A percentile compares a stretch with the other conserved stretches of the same genome.
These are phyloP conservation scores for Salix exigua DNA, from an alignment of 345 rosid genomes.

Conservation along the genomic window DNA sequence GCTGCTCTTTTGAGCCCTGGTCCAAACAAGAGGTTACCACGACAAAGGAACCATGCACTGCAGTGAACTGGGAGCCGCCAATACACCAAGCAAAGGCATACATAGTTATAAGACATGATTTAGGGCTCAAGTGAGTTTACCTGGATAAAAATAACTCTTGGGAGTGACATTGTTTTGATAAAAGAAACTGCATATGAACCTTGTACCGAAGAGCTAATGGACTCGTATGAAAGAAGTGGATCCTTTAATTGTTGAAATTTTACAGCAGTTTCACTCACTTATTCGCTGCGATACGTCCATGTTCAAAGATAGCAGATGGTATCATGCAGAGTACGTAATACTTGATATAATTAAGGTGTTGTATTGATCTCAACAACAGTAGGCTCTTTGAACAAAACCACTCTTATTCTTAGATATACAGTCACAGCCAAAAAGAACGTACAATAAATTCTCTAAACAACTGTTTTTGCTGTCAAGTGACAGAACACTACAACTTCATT, in stretches of 20 bases:
- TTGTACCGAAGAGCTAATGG: too few species aligned
- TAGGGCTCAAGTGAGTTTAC: too few species aligned
- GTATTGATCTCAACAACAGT: background rate
- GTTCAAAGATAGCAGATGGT: background rate
- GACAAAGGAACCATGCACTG: background rate
- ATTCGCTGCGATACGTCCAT: too few species aligned
- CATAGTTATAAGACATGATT: too few species aligned
- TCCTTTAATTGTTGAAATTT: background rate
- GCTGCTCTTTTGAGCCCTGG: background rate
- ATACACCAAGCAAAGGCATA: background rate
- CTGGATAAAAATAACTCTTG: too few species aligned
- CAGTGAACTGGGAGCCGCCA: background rate
- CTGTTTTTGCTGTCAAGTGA: slow-evolving; percentile 4
- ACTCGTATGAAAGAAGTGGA: too few species aligned
- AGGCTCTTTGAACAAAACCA: background rate
- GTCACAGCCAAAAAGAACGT: background rate
- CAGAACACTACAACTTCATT: slow-evolving; percentile 9
- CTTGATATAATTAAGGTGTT: background rate
- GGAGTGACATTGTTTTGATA: too few species aligned
- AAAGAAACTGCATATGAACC: background rate
- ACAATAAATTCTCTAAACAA: background rate
- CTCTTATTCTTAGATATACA: background rate
- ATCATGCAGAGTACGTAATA: background rate
- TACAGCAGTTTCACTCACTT: too few species aligned
- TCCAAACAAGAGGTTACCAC: background rate